phyloP scores from a whole-genome alignment of 306 rosid genomes.

The barrel medic (Medicago truncatula) region MtrunA17r5.0-ANR NC_053043.1:44909501-44910000 shows the following conservation, averaged over 20 bases:
- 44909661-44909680: conserved; percentile 86
- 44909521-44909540: no score
- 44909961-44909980: conserved; percentile 55
- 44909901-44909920: conserved; percentile 55
- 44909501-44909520: no score
- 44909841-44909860: neutral
- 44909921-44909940: conserved; percentile 62
- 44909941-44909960: conserved; percentile 63
- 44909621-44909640: conserved; percentile 82
- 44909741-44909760: neutral
- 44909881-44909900: conserved; percentile 56
- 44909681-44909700: conserved; percentile 71
- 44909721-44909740: conserved; percentile 2
- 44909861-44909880: neutral
- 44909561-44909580: neutral
- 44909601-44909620: conserved; percentile 55
- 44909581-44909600: conserved; percentile 92
- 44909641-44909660: conserved; percentile 87
- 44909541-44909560: neutral
- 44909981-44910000: conserved; percentile 65
- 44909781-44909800: neutral
- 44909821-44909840: neutral
- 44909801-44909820: neutral
- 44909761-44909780: neutral
- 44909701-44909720: conserved; percentile 57